phyloP scores from a whole-genome alignment of 2,329 filamentous ascomycete species.

The Trichophaea hybrida region DNA sequence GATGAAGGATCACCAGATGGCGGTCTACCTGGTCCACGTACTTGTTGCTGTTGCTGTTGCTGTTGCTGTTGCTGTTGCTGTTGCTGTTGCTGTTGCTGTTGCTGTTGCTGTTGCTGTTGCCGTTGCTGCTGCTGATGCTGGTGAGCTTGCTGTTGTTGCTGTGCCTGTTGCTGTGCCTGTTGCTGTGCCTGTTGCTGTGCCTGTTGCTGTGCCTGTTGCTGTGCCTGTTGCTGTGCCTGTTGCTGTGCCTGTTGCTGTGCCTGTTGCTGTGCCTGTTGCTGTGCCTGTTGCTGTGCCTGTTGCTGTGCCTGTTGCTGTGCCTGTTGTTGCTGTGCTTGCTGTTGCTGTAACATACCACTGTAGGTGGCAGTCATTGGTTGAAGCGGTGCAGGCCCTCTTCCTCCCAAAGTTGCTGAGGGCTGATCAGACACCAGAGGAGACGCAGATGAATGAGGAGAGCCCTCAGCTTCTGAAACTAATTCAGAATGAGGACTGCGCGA shows the following conservation, averaged over 20 bases:
- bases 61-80: neutral
- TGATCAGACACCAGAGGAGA: conserved; percentile 19
- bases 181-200: neutral
- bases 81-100: neutral
- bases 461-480: conserved; percentile 18
- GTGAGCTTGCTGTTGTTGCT: neutral
- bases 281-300: neutral
- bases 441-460: conserved; percentile 19
- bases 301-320: neutral
- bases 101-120: neutral
- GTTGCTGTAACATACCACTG: neutral
- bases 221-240: neutral
- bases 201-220: neutral
- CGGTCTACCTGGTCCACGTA: conserved; percentile 21
- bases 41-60: neutral
- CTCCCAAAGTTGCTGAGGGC: conserved; percentile 8
- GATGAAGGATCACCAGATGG: conserved; percentile 28
- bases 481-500: conserved; percentile 20
- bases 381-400: neutral
- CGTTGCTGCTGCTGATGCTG: neutral
- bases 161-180: neutral
- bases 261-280: neutral
- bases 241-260: neutral
- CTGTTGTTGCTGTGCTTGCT: neutral
- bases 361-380: neutral